Base-by-base conservation (phyloP, 176 grass and related monocot species). In the Hordeum marinum region DNA sequence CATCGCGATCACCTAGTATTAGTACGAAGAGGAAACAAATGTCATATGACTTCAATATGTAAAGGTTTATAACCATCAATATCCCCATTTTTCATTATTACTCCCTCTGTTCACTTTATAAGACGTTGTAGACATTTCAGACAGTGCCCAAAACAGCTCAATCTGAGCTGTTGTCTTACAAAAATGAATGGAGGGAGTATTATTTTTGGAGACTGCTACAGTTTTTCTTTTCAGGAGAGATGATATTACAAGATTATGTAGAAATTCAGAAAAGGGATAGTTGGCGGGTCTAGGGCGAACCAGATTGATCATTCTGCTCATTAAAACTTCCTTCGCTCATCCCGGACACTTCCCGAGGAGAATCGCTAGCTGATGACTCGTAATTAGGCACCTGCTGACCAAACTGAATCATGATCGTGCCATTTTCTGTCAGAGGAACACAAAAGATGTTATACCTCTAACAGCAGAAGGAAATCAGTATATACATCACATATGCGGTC, bases 291-390 rank as follows among this genome's bases (percentile, higher is more conserved):
- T 46, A 76, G 54, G 25, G 20, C 68, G 76, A 67, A 94, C 90
- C 90, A 92, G 87, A 88, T 85, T 83, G 90, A 36, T 72, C 88
- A 78, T 90, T 81, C 17, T 90, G 90, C 55, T 86, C 87, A 17
- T 64, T 87, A 79, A 83, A 82, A 82, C 88, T 85, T 29, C 90
- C 87, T 83, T 98, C 96, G 0, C 89, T 95, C 88, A 89, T 91
- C 76, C 79, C 89, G 32, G 96, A 92, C 64, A 86, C 80, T 75
- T 94, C 88, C 85, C 85, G 92, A 48, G 84, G 90, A 77, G 92
- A 91, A 52, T 88, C 83, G 11, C 93, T 92, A 65, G 90, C 77
- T 73, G 90, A 77, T 5, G 93, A 94, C 78, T 80, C 85, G 52
- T 60, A 85, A n/a, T 81, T 83, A n/a, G 73, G 90, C 68, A 94